Percentiles rank a stretch among this genome's conserved stretches.
phyloP scores from a whole-genome alignment of 352 stramenopile genomes.

The Saprolegnia diclina region DNA sequence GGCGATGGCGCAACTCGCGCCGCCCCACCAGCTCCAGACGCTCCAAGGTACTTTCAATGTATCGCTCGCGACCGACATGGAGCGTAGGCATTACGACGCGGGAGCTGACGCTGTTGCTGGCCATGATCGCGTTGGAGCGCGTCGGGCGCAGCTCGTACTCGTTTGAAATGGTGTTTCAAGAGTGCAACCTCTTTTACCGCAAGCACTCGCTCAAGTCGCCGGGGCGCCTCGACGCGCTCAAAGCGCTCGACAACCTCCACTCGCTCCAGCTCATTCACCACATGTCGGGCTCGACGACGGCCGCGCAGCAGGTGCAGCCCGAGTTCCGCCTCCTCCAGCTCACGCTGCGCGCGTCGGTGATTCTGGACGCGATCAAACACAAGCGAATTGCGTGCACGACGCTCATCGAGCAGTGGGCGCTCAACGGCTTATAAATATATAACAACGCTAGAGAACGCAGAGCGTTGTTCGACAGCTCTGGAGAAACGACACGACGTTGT shows the following conservation, averaged over 20 bases:
- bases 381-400: constrained; percentile 71
- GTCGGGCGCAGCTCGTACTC: constrained; percentile 59
- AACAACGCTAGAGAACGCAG: not conserved
- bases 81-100: constrained; percentile 41
- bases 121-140: constrained; percentile 73
- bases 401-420: constrained; percentile 63
- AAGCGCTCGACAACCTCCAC: constrained; percentile 68
- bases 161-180: constrained; percentile 78
- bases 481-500: constrained; percentile 1
- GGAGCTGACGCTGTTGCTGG: constrained; percentile 66
- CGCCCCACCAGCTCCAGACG: constrained; percentile 67
- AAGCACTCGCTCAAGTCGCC: constrained; percentile 63
- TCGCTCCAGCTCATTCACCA: constrained; percentile 57
- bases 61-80: too few species aligned
- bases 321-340: constrained; percentile 72
- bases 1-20: constrained; percentile 56
- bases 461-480: not conserved
- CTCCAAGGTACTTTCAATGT: constrained; percentile 41
- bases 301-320: constrained; percentile 46
- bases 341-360: constrained; percentile 59
- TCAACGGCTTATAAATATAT: constrained; percentile 41
- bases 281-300: constrained; percentile 9
- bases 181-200: constrained; percentile 74
- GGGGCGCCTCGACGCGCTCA: constrained; percentile 61
- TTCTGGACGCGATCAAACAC: constrained; percentile 70